Base-by-base conservation (phyloP, 495 filamentous ascomycete species). In the Rostrohypoxylon terebratum region DNA sequence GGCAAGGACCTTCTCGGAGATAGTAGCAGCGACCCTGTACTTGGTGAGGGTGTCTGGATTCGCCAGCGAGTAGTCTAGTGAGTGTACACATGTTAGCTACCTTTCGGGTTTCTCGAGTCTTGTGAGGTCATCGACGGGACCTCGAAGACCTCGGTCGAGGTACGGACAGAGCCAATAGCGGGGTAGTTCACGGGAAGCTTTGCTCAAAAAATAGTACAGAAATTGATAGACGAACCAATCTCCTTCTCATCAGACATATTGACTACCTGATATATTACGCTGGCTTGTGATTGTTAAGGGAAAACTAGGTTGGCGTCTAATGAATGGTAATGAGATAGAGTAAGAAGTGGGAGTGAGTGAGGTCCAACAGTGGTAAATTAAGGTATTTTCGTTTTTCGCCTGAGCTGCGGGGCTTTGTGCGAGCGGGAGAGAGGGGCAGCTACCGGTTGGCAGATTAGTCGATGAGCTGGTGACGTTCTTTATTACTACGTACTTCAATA, bases 1-100 rank as follows among this genome's bases (percentile, higher is more conserved):
- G 67, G 94, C 92, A 44, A 99, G 89, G 68, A 96, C 94, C 83
- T 93, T 96, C 79, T 97, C 93, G 40, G 96, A 96, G 82, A 99
- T 98, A 75, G 89, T 86, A 55, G 93, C 96, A 42, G 96, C 96
- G 70, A 91, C 93, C 87, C 97, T 98, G 87, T 99, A 99, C 86
- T 98, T 99, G 80, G 96, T 97, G 73, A 99, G 87, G 72, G 94
- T 97, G 76, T 98, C 95, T 57, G 96, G 94, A 86, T 98, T 99
- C 83, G 91, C 92, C 78, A 98, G 87, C 68, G 93, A 88, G 86
- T 98, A 97, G 81, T 98, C 96, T 98, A 55, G 42, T 21, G 18
- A 2, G 25, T 25, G 25, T 21, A 25, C 21, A 54, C 28, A 40
- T 44, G 36, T 77, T 59, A 77, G 75, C 70, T 55, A 4, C 42